Evolutionary conservation across 495 filamentous ascomycete species (phyloP), one percentile per base, ranked within the genome.

Genomic region (Pseudomonodictys pantanalensis): DNA sequence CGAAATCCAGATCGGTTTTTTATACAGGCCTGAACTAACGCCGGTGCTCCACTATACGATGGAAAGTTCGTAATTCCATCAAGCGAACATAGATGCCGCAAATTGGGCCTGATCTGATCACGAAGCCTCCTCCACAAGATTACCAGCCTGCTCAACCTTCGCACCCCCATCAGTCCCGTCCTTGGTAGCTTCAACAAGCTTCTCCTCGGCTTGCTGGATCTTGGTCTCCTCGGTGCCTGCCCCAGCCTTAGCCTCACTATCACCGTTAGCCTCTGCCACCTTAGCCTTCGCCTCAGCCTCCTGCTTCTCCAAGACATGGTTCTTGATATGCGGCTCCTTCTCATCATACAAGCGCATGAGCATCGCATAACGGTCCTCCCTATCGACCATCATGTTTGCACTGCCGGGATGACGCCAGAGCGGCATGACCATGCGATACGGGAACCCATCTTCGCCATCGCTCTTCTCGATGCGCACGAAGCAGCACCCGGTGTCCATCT

Each of bases 371-470:
- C 93, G 83, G 45, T 98, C 93, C 68, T 98, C 93, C 76, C 97
- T 98, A 48, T 91, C 91, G 63, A 97, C 76, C 93, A 98, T 98
- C 38, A 98, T 81, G 72, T 97, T 98, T 49, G 96, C 74, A 2
- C 84, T 88, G 58, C 89, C 83, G 62, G 93, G 75, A 53, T 88
- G 91, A 69, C 91, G 85, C 93, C 93, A 98, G 22, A 98, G 75
- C 7, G 93, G 92, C 42, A 98, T 77, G 2, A 91, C 85, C 81
- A 96, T 90, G 12, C 80, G 78, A 70, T 96, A 83, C 75, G 73
- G 75, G 67, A 96, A 89, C 28, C 86, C 86, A 59, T 88, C 85
- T 46, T 87, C 83, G 9, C 70, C 77, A 30, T 79, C 81, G 47
- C 81, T 85, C 17, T 88, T 83, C 71, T 92, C 86, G 41, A 97